Base-by-base conservation (phyloP, 768 basidiomycete species). In the Leucocoprinus leucothites region DNA sequence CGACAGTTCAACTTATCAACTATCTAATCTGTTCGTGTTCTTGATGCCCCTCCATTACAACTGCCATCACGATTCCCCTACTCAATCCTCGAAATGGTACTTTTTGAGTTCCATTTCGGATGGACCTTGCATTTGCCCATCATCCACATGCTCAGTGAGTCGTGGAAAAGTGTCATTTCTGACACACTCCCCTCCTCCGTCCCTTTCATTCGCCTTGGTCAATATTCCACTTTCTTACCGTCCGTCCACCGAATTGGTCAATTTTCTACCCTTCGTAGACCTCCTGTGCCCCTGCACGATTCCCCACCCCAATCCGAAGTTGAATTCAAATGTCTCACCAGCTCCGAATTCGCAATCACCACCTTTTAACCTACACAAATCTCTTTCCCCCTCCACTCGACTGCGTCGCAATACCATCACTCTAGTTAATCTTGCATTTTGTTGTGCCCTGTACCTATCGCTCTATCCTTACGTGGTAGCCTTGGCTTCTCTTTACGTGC, bases 1-100 rank as follows among this genome's bases (percentile, higher is more conserved):
- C 31, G 31, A 31, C 31, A 36, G 22, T 46, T 14, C 46, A 36
- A 50, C 52, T 41, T 42, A 47, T 49, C 43, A 25, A 35, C 21
- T 49, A 49, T 49, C 38, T 49, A 42, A 56, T 56, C 6, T 25
- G 53, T 22, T 36, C 44, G 34, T 11, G 31, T 46, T 49, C 41
- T 14, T 48, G 38, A 36, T 28, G 36, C 25, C 53, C 18, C 25
- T 22, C 24, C 22, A 9, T 26, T n/a, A 26, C 24, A 11, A 25
- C 25, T 11, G 24, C 11, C 25, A 28, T 46, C 42, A 31, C 5
- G 31, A 31, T 31, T 31, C 31, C 31, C 31, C 31, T 5, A 11
- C 31, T 31, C 31, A 31, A 31, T 11, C 11, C 11, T 31, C 31
- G 31, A 31, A 5, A 31, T 31, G 31, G 31, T 31, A 5, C 31